phyloP scores from a whole-genome alignment of 805 yeast species.

The Candida pseudofarinosa region DNA sequence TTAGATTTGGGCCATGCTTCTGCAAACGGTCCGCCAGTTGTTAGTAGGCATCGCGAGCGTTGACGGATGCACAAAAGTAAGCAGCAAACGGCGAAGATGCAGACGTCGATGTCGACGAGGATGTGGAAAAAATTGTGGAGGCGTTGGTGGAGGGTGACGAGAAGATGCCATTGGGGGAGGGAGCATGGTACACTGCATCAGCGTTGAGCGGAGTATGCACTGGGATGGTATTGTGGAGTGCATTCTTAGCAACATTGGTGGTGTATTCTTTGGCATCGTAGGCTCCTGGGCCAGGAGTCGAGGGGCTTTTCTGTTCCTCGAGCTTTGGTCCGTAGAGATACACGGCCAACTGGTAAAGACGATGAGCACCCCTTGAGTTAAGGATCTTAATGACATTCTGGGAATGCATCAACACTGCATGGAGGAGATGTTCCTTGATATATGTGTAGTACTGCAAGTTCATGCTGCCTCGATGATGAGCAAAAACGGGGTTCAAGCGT shows the following conservation, averaged over 20 bases:
- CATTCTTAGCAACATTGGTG: neutral
- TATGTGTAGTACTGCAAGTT: conserved; percentile 15
- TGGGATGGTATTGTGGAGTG: neutral
- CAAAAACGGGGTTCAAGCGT: conserved; percentile 5
- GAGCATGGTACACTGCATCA: neutral
- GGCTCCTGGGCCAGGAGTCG: neutral
- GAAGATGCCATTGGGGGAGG: neutral
- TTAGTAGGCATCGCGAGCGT: neutral
- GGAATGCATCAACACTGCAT: conserved; percentile 23
- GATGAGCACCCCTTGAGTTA: conserved; percentile 27
- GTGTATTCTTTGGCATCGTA: neutral
- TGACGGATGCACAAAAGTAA: neutral
- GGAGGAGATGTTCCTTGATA: conserved; percentile 24
- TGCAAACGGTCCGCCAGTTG: neutral
- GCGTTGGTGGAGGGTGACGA: neutral
- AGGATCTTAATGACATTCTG: conserved; percentile 25
- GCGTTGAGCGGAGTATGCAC: neutral
- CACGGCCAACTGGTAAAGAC: conserved; percentile 13
- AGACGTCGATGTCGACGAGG: neutral
- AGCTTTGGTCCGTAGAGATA: conserved; percentile 1
- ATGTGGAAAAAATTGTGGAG: neutral
- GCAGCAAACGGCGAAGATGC: neutral
- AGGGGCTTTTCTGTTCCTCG: neutral
- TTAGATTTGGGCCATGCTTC: neutral
- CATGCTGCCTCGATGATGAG: conserved; percentile 3